These are phyloP conservation scores for Mycena capillaripes DNA, from an alignment of 768 basidiomycete species.

Conservation along the genomic window DNA sequence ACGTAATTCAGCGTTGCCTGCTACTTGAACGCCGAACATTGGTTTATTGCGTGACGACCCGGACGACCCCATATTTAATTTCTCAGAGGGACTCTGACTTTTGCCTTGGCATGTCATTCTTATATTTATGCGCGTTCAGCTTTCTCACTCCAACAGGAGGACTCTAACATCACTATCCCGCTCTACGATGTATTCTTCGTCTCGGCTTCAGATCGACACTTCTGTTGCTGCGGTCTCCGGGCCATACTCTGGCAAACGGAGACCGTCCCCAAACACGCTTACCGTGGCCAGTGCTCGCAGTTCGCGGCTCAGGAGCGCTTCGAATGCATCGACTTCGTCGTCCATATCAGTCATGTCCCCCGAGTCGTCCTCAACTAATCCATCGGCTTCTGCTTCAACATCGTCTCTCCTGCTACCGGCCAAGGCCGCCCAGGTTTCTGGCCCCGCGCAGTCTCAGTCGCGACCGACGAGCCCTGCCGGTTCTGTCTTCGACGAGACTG, in stretches of 20 bases:
- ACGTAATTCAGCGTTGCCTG: background rate
- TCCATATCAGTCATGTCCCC: conserved; percentile 71
- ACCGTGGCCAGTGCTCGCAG: conserved; percentile 48
- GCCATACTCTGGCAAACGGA: conserved; percentile 25
- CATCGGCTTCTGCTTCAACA: conserved; percentile 56
- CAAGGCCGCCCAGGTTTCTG: conserved; percentile 11
- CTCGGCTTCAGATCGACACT: conserved; percentile 47
- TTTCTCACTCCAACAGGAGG: conserved; percentile 18
- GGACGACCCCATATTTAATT: background rate
- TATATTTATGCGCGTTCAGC: background rate
- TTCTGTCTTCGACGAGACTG: conserved; percentile 63
- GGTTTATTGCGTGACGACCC: conserved; percentile 5
- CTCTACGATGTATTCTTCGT: conserved; percentile 28
- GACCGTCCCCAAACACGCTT: conserved; percentile 42
- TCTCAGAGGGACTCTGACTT: background rate
- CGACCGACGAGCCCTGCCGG: conserved; percentile 59
- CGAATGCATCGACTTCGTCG: conserved; percentile 70
- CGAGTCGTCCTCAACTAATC: conserved; percentile 67
- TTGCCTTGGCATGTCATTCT: background rate
- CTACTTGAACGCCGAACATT: background rate
- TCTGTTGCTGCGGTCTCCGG: conserved; percentile 38
- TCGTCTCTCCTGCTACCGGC: conserved; percentile 62
- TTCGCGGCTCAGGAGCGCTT: conserved; percentile 62
- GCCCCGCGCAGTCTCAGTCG: conserved; percentile 39
- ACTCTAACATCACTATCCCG: conserved; percentile 15